phyloP scores from a whole-genome alignment of 768 basidiomycete species.

The Austroboletus eburneus region DNA sequence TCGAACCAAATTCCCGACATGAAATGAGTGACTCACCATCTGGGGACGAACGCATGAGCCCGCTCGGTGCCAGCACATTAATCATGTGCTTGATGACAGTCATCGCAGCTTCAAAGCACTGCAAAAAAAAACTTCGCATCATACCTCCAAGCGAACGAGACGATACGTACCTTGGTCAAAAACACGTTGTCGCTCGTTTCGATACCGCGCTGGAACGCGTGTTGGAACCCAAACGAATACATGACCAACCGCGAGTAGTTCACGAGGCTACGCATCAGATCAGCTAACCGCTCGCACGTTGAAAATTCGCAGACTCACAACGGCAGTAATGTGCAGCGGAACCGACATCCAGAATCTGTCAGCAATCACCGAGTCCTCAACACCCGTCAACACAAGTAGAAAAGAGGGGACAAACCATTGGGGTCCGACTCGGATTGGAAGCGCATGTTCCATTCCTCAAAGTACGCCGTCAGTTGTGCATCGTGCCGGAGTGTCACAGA shows the following conservation, averaged over 20 bases:
- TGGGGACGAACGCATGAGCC: slow-evolving; percentile 74
- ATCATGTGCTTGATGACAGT: slow-evolving; percentile 62
- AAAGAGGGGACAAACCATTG: slow-evolving; percentile 37
- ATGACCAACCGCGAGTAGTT: slow-evolving; percentile 78
- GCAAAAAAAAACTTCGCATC: background rate
- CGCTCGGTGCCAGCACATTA: slow-evolving; percentile 60
- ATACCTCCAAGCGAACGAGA: background rate
- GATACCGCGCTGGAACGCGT: slow-evolving; percentile 70
- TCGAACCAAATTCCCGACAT: background rate
- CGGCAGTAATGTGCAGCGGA: slow-evolving; percentile 66
- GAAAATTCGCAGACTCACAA: slow-evolving; percentile 51
- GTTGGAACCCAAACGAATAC: slow-evolving; percentile 85
- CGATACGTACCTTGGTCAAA: slow-evolving; percentile 53
- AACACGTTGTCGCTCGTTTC: slow-evolving; percentile 59
- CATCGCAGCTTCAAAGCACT: slow-evolving; percentile 70
- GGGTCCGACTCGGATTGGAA: slow-evolving; percentile 60
- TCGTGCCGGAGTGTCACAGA: slow-evolving; percentile 60
- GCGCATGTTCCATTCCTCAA: slow-evolving; percentile 61
- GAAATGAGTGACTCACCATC: slow-evolving; percentile 49
- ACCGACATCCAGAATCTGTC: slow-evolving; percentile 52
- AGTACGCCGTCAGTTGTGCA: slow-evolving; percentile 49
- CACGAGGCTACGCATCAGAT: slow-evolving; percentile 49
- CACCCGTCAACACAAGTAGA: background rate
- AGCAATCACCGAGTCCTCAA: background rate
- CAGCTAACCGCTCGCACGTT: background rate